These are phyloP conservation scores for Fragaria vesca DNA, from an alignment of 306 rosid species.

Conservation along the genomic window DNA sequence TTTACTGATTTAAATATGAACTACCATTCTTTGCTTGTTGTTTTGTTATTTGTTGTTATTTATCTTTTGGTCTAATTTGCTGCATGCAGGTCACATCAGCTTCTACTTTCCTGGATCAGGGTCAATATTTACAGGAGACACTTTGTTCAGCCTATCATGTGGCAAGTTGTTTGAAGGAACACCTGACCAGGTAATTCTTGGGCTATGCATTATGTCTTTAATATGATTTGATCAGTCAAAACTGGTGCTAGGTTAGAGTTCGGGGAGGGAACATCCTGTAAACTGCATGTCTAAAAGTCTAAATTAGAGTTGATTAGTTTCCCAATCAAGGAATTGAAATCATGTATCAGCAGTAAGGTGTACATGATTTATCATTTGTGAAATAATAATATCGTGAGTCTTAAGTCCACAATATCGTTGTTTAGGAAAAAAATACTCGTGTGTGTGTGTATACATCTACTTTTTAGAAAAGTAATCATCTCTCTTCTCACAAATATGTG, in stretches of 20 bases:
- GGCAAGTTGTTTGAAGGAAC: slow-evolving; percentile 94
- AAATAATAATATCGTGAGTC: neutral
- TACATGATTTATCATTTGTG: neutral
- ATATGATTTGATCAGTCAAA: neutral
- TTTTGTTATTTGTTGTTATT: neutral
- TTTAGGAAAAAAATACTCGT: neutral
- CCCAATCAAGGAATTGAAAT: neutral
- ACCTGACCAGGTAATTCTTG: slow-evolving; percentile 64
- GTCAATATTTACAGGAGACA: slow-evolving; percentile 78
- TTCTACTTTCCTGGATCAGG: slow-evolving; percentile 78
- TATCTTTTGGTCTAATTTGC: neutral
- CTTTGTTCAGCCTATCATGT: slow-evolving; percentile 89
- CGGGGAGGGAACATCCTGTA: neutral
- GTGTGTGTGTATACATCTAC: too few species aligned
- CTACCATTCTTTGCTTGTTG: slow-evolving; percentile 6
- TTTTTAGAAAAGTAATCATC: neutral
- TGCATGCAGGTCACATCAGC: slow-evolving; percentile 74
- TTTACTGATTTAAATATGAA: slow-evolving; percentile 9
- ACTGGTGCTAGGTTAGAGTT: neutral
- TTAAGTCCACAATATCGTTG: neutral
- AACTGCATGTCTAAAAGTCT: too few species aligned
- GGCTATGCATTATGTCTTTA: slow-evolving; percentile 15
- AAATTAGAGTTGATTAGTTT: neutral
- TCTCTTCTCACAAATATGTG: neutral
- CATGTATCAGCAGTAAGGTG: neutral